Percentiles rank a stretch among this genome's conserved stretches.
phyloP scores from a whole-genome alignment of 441 rosid species.

The Flueggea neowawraea region DNA sequence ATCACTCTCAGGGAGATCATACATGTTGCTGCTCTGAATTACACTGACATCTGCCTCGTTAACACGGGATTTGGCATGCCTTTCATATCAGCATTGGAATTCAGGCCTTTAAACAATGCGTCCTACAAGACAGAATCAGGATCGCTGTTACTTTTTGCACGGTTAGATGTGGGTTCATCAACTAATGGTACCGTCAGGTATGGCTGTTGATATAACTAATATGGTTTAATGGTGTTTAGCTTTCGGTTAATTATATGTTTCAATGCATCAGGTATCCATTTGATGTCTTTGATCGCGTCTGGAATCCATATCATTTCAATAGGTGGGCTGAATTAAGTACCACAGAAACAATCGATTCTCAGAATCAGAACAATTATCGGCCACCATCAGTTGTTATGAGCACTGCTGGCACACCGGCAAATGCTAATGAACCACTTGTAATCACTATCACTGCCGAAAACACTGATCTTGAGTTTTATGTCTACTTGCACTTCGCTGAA shows the following conservation, averaged over 20 bases:
- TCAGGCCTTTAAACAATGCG: constrained; percentile 33
- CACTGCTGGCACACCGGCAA: constrained; percentile 19
- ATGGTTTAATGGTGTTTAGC: too few relatives aligned
- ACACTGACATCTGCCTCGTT: constrained; percentile 42
- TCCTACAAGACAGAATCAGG: constrained; percentile 28
- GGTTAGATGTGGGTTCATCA: constrained; percentile 25
- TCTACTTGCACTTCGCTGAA: constrained; percentile 36
- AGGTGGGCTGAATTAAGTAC: neutral
- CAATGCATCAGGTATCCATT: constrained; percentile 17
- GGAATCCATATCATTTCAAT: constrained; percentile 14
- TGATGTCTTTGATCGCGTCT: constrained; percentile 32
- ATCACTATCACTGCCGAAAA: neutral
- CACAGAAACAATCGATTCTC: neutral
- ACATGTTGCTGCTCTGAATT: constrained; percentile 12
- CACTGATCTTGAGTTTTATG: constrained; percentile 6
- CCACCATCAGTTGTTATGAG: constrained; percentile 25
- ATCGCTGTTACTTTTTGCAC: constrained; percentile 16
- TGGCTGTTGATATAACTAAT: too few relatives aligned
- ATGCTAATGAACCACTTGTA: constrained; percentile 16
- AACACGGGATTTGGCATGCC: constrained; percentile 42
- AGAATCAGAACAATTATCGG: constrained; percentile 3
- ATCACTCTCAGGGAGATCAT: constrained; percentile 34
- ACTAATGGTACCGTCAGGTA: constrained; percentile 32
- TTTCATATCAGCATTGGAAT: constrained; percentile 46
- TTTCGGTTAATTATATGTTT: too few relatives aligned